A percentile compares a stretch with the other conserved stretches of the same genome.
Conservation (phyloP, 345 rosid species). For the Lepidium aucheri region DNA sequence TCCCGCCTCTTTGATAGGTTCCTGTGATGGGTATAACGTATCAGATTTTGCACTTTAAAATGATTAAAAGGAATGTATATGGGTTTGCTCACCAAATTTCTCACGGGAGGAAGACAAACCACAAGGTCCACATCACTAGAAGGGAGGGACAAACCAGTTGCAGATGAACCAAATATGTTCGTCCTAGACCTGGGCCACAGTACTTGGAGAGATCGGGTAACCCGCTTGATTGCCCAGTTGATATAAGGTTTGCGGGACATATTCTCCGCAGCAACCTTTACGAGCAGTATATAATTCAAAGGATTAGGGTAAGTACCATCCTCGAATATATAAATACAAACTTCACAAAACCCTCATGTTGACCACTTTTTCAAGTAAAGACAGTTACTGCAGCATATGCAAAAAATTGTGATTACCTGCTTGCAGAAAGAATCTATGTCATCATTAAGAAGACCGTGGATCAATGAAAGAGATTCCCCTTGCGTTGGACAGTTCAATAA, state of each 20-base stretch:
- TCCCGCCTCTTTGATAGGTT: slow-evolving; percentile 99
- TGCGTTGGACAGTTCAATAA: slow-evolving; percentile 45
- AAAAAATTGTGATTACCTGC: slow-evolving; percentile 43
- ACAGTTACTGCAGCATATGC: slow-evolving; percentile 4
- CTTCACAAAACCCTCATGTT: slow-evolving; percentile 2
- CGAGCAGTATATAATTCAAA: slow-evolving; percentile 16
- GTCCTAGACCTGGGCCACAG: slow-evolving; percentile 98
- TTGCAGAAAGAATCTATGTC: slow-evolving; percentile 88
- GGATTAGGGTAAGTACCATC: slow-evolving; percentile 4
- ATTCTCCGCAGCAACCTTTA: slow-evolving; percentile 77
- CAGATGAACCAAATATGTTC: slow-evolving; percentile 85
- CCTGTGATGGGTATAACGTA: slow-evolving; percentile 36
- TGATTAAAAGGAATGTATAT: not conserved
- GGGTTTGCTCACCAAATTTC: slow-evolving; percentile 68
- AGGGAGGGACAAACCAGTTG: slow-evolving; percentile 93
- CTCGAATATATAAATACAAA: not conserved
- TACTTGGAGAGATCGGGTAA: slow-evolving; percentile 89
- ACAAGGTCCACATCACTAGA: slow-evolving; percentile 99
- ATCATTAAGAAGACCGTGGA: slow-evolving; percentile 64
- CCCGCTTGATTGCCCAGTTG: slow-evolving; percentile 95
- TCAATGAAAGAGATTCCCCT: slow-evolving; percentile 52
- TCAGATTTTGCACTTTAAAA: slow-evolving; percentile 26
- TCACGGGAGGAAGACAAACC: slow-evolving; percentile 95
- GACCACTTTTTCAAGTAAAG: slow-evolving; percentile 7
- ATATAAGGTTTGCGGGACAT: slow-evolving; percentile 80